These are phyloP conservation scores for Ogataea pilisensis DNA, from an alignment of 805 yeast species.

Conservation along the genomic window DNA sequence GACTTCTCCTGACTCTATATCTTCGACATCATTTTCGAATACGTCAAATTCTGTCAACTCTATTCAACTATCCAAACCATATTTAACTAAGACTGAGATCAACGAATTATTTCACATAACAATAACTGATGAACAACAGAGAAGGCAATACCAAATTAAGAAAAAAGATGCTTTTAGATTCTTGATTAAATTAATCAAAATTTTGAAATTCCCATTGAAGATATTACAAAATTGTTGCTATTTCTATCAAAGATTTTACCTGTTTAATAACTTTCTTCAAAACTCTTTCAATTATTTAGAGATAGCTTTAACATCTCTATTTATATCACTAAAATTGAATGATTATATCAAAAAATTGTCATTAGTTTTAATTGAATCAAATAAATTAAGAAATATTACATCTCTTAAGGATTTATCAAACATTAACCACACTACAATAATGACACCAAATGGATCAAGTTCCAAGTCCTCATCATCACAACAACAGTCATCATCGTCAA, in stretches of 20 bases:
- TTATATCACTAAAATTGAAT: slow-evolving; percentile 72
- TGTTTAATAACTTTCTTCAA: slow-evolving; percentile 59
- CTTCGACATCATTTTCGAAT: neutral
- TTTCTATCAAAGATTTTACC: slow-evolving; percentile 65
- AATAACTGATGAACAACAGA: slow-evolving; percentile 16
- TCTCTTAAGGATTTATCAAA: neutral
- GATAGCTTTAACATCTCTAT: slow-evolving; percentile 64
- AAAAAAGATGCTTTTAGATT: slow-evolving; percentile 45
- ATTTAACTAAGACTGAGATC: slow-evolving; percentile 27
- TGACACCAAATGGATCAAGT: too few relatives aligned
- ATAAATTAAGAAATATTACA: slow-evolving; percentile 25
- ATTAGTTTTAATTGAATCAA: slow-evolving; percentile 53
- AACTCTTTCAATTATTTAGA: slow-evolving; percentile 44
- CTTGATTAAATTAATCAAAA: slow-evolving; percentile 47
- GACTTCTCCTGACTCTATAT: neutral
- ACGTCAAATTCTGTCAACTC: slow-evolving; percentile 9
- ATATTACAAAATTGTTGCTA: slow-evolving; percentile 69
- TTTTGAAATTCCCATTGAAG: slow-evolving; percentile 62
- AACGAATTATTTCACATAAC: slow-evolving; percentile 16
- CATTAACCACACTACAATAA: too few relatives aligned
- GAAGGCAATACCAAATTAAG: slow-evolving; percentile 19
- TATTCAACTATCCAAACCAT: slow-evolving; percentile 34
- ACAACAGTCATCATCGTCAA: neutral
- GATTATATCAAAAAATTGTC: slow-evolving; percentile 76
- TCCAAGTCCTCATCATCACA: too few relatives aligned